phyloP scores from a whole-genome alignment of 306 rosid genomes.

The Hylodesmum podocarpum region DNA sequence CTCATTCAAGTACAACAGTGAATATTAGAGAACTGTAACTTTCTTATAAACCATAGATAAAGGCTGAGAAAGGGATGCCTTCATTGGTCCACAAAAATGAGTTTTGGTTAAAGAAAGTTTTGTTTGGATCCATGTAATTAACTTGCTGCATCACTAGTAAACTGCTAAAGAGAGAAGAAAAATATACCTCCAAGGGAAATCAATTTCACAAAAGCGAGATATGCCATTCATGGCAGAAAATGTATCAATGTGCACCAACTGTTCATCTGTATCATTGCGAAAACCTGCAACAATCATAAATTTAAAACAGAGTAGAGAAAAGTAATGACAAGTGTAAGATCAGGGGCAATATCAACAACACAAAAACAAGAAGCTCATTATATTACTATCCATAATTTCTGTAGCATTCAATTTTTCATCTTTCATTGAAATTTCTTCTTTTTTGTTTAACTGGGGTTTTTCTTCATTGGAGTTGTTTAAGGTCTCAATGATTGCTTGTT shows the following conservation, averaged over 20 bases:
- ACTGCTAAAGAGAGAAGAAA: slow-evolving; percentile 12
- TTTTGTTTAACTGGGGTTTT: slow-evolving; percentile 1
- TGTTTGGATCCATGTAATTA: slow-evolving; percentile 3
- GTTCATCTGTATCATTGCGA: slow-evolving; percentile 48
- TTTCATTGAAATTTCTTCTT: background rate
- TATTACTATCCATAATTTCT: background rate
- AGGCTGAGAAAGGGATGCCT: slow-evolving; percentile 5
- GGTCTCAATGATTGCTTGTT: background rate
- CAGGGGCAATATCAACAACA: background rate
- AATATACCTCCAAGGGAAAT: slow-evolving; percentile 78
- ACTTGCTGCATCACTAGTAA: background rate
- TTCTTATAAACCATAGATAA: slow-evolving; percentile 1
- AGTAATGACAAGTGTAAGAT: background rate
- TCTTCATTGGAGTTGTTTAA: background rate
- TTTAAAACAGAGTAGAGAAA: background rate
- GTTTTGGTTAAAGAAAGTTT: background rate
- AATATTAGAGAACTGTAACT: background rate
- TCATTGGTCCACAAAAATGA: background rate
- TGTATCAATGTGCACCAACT: slow-evolving; percentile 87
- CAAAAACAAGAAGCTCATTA: background rate
- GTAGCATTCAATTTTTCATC: background rate
- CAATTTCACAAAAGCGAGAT: slow-evolving; percentile 86
- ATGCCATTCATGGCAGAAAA: slow-evolving; percentile 97
- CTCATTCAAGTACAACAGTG: background rate
- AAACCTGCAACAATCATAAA: slow-evolving; percentile 50